Evolutionary conservation across 331 rosid genomes (phyloP), one percentile per base, ranked within the genome.

Genomic region (Telfairia occidentalis): DNA sequence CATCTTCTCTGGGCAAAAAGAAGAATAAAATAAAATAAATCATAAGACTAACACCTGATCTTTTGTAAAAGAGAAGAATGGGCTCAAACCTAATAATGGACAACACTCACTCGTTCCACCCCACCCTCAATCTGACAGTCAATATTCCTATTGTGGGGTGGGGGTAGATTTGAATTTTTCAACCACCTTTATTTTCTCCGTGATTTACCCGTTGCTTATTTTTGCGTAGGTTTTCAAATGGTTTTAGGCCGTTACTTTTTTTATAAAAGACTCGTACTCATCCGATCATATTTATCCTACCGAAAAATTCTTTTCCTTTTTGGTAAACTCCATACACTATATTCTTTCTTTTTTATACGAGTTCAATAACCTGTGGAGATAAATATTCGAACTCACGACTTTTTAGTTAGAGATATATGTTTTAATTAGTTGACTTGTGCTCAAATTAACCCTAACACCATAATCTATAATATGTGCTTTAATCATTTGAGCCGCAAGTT

Each of bases 41-140:
- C 50, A 19, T 65, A 65, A 9, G 19, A 21, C 19, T 65, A 38
- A 65, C 50, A 37, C 18, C 43, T 19, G 28, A 65, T 65, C 9
- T 19, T 15, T 37, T 65, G 49, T 38, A 4, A 64, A 37, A 64
- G 50, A 65, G 28, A 19, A 9, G 32, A 64, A 19, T 34, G 72
- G 72, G 72, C 72, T 50, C 72, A 65, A 65, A 37, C 46, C 21
- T 38, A 65, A 38, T 38, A 65, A 65, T 65, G 49, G 29, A 65
- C 50, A 65, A 65, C 32, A 9, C 71, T 37, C 49, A 37, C 49
- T 32, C 45, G 26, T 37, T 4, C 64, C 45, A 8, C 69, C 46
- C 71, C 45, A 61, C 45, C 24, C 46, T 19, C 48, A 9, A 34
- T 19, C 48, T 34, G 9, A 34, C 46, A 64, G 18, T 64, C 9